Base-by-base conservation (phyloP, 1,284 basidiomycete species). In the Erythrobasidium hasegawianum region DNA sequence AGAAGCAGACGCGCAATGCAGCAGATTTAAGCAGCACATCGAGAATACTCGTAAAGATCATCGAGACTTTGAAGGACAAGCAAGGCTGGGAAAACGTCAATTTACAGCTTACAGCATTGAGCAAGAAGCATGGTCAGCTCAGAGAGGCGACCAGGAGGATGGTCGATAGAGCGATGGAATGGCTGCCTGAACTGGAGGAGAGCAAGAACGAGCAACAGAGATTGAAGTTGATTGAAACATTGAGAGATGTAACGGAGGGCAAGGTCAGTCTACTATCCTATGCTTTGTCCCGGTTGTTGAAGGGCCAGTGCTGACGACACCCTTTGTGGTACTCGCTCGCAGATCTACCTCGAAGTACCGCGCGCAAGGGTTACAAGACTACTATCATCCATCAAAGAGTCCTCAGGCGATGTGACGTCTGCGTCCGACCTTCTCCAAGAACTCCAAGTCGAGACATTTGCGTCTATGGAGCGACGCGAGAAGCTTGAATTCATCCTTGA, bases 401-500 rank as follows among this genome's bases (percentile, higher is more conserved):
- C 78, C 26, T 82, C 89, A 47, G 78, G 79, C 1, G 76, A 87
- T 59, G 78, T 91, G 43, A 85, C 88, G 72, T 89, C 90, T 0
- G 94, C 90, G 0, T 72, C 72, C 0, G 93, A 96, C 71, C 81
- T 97, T 29, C 83, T 98, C 69, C 89, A 88, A 58, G 96, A 98
- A 62, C 85, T 99, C 0, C 93, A 97, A 79, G 94, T 98, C 49
- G 96, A 99, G 80, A 98, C 96, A 1, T 99, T 97, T 76, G 96
- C 93, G 24, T 92, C 89, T 11, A 97, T 99, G 95, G 91, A 97
- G 72, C 86, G 94, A 70, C 81, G 90, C 73, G 96, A 99, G 79
- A 99, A 99, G 83, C 96, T 91, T 9, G 92, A 97, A 76, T 97
- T 99, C 75, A 90, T 99, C 72, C 81, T 98, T 47, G 95, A 98